Base-by-base conservation (phyloP, 2,329 filamentous ascomycete species). In the Arthrobotrys pseudoclavata region DNA sequence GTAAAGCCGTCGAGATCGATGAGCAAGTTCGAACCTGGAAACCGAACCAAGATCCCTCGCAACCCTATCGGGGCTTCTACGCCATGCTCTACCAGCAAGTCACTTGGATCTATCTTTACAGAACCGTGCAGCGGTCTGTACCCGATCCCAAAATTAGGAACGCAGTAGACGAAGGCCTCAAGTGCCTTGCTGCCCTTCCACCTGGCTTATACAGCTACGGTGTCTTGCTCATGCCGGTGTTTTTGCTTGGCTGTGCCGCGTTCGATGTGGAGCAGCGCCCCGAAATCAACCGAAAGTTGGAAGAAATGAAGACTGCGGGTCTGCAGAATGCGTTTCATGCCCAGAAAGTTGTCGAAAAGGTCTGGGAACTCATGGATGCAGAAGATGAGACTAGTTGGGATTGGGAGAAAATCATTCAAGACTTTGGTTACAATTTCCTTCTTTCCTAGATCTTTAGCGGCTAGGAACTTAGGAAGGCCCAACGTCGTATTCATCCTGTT, bases 1-100 rank as follows among this genome's bases (percentile, higher is more conserved):
- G 90, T 81, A 88, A 89, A 53, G 93, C 92, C 0, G 89, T 91
- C 4, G 89, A 90, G 64, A 94, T 97, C 81, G 91, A 96, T 80
- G 87, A 87, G 13, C 90, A 88, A 4, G 90, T 97, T 64, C 87
- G 90, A 4, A 87, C 88, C 13, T 97, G 94, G 94, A 87, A 88
- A 24, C 72, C 92, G 1, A 85, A 84, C 0, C 87, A 89, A 72
- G 81, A 84, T 10, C 84, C 40, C 20, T 34, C 85, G 1, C 85
- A 86, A 48, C 86, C 86, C 4, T 85, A 87, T 4, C 87, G 88
- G 69, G 88, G 86, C 83, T 86, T 84, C 34, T 85, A 88, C 52
- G 88, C 87, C 0, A 87, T 89, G 82, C 83, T 90, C 4, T 90
- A 90, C 81, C 85, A 88, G 12, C 88, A 90, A 81, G 88, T 87